Conservation (phyloP, 2,329 filamentous ascomycete genomes). For the Malbranchea zuffiana region DNA sequence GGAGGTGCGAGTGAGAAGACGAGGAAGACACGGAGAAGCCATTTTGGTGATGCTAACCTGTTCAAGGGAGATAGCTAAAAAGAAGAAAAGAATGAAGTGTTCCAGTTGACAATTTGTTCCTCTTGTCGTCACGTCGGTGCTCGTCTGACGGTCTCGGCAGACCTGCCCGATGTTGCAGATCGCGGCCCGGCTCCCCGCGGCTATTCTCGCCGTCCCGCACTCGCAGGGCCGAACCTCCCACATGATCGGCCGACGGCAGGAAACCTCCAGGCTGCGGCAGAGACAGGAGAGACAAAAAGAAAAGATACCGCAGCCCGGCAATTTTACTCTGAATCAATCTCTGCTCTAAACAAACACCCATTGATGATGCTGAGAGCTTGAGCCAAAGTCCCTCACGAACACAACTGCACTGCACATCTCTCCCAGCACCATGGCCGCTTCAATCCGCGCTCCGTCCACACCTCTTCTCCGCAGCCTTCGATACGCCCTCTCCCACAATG, state of each 20-base stretch:
- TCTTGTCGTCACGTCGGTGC: neutral
- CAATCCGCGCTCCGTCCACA: conserved; percentile 30
- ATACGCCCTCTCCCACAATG: conserved; percentile 18
- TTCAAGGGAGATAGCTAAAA: neutral
- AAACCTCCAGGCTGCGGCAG: neutral
- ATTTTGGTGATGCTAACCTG: conserved; percentile 17
- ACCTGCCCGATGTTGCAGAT: conserved; percentile 2
- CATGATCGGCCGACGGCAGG: neutral
- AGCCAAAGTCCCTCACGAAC: conserved; percentile 1
- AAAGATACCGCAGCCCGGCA: neutral
- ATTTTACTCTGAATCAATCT: too few species aligned
- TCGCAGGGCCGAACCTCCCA: neutral
- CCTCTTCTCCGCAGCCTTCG: conserved; percentile 30
- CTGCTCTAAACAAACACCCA: too few species aligned
- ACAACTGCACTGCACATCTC: conserved; percentile 15
- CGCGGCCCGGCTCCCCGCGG: conserved; percentile 7
- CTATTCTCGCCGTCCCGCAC: conserved; percentile 7
- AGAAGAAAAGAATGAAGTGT: neutral
- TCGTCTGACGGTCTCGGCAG: neutral
- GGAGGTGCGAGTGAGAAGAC: conserved; percentile 23
- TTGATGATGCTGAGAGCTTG: too few species aligned
- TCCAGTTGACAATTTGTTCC: neutral
- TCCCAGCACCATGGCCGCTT: conserved; percentile 13
- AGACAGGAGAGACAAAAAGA: neutral
- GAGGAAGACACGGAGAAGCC: conserved; percentile 25